Evolutionary conservation across 441 rosid species (phyloP), one percentile per base, ranked within the genome.

Genomic region (Jatropha multifida): DNA sequence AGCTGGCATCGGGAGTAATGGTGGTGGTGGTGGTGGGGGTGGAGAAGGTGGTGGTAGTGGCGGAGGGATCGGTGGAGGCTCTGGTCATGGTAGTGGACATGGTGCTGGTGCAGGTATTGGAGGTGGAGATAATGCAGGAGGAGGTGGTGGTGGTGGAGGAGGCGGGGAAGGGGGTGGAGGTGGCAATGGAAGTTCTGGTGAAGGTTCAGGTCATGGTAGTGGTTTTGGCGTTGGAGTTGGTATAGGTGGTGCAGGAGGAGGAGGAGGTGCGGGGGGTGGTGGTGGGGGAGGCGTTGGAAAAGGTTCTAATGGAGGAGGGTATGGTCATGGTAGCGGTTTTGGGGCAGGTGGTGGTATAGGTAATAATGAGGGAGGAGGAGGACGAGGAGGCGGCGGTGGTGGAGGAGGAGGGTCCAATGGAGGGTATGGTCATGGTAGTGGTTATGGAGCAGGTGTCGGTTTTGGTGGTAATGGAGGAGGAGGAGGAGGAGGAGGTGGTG

Each of bases 11-110:
- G 42, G 2, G 58, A 68, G 61, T 18, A 54, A 54, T 48, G 72
- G 59, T 3, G 67, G 55, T 58, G 37, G 55, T 58, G 37, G 82
- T 0, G 76, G 77, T 3, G 83, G 83, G 1, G 79, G 76, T 7
- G 86, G 80, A 18, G 81, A 80, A 0, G 82, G 84, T 11, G 80
- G 80, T 0, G 75, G 77, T 2, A 77, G 78, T 0, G 79, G 80
- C 0, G 85, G 84, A 2, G 85, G 80, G 0, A 63, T 74, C 3
- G 78, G 82, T 55, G 81, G 80, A 3, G 67, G 62, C 2, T 81
- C 75, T 27, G 71, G 70, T 32, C 67, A 68, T 13, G 76, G 79
- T 12, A 77, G 76, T 11, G 79, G 82, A n/a, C 76, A 74, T 18
- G 82, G 83, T 1, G 79, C 54, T 12, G 82, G 79, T 3, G 80